These are phyloP conservation scores for Diaporthe sp. DNA, from an alignment of 2,329 filamentous ascomycete genomes.

Conservation along the genomic window DNA sequence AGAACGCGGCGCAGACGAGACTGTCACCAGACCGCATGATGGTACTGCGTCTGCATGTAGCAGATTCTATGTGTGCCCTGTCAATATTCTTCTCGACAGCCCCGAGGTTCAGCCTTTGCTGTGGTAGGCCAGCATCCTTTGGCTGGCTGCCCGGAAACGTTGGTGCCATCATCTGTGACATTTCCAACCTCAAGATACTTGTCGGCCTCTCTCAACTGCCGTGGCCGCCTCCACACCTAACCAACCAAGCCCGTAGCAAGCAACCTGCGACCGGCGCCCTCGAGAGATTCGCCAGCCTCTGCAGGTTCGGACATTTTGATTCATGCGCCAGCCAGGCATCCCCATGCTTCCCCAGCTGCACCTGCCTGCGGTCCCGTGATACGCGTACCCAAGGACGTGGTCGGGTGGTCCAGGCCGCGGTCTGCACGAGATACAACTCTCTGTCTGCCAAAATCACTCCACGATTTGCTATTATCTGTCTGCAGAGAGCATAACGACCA, in stretches of 20 bases:
- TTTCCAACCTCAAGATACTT: not conserved
- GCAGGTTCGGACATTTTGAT: slow-evolving; percentile 21
- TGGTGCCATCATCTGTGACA: slow-evolving; percentile 18
- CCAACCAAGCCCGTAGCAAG: not conserved
- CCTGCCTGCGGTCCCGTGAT: slow-evolving; percentile 17
- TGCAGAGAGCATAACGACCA: not conserved
- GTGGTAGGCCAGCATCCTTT: not conserved
- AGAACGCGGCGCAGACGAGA: not conserved
- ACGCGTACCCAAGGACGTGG: not conserved
- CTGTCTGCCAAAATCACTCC: not conserved
- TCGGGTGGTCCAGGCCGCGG: not conserved
- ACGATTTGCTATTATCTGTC: not conserved
- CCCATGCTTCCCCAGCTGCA: slow-evolving; percentile 17
- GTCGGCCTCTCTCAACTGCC: slow-evolving; percentile 23
- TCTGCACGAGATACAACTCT: not conserved
- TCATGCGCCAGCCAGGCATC: slow-evolving; percentile 10
- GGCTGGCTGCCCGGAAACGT: slow-evolving; percentile 16
- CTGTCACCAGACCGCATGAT: not conserved
- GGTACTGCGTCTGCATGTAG: not conserved
- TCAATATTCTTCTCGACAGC: not conserved
- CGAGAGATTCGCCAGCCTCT: not conserved
- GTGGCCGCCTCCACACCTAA: slow-evolving; percentile 9
- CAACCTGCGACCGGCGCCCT: not conserved
- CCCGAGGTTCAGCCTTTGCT: not conserved
- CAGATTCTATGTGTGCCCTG: slow-evolving; percentile 13